Evolutionary conservation across 2,329 filamentous ascomycete genomes (phyloP), one percentile per base, ranked within the genome.

Genomic region (Samsoniella hepiali): DNA sequence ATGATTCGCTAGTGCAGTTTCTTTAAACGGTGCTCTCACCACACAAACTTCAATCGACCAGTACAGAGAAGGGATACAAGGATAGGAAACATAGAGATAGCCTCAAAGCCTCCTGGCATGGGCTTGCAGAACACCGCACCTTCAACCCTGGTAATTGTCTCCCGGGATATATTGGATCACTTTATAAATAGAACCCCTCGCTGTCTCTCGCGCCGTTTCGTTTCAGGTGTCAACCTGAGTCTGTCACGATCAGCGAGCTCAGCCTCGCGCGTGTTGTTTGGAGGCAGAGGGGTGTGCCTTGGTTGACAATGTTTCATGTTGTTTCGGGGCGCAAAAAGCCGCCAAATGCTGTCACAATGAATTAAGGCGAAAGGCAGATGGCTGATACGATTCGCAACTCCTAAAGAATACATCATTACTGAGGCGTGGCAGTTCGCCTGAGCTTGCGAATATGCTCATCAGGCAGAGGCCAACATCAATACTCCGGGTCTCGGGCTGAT

Each of bases 221-320:
- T 62, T 62, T 62, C 58, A 62, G 58, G 58, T 62, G 58, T 55
- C n/a, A 15, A 55, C 58, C 58, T 62, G 58, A 62, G 58, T 62
- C 58, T 62, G 45, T 45, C 58, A 54, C 50, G 49, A 54, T 62
- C 31, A 55, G 36, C 47, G 5, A 60, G 47, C 58, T 47, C 38
- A 55, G 50, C 50, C 50, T 45, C 38, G 58, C 40, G n/a, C 11
- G 49, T 17, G 31, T 45, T n/a, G 38, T 2, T 38, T 31, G 31
- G 29, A 42, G n/a, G 45, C 32, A 42, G 58, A 60, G 22, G 55
- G 22, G 40, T 32, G 45, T 32, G 36, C 31, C 49, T 53, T 55
- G 50, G 49, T 36, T 38, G 31, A 36, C 17, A 32, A 36, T 62
- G 58, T 62, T 62, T 55, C 58, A 54, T 27, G n/a, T 47, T 36